These are phyloP conservation scores for Cutaneotrichosporon sp. DNA, from an alignment of 1,284 basidiomycete genomes.

Conservation along the genomic window DNA sequence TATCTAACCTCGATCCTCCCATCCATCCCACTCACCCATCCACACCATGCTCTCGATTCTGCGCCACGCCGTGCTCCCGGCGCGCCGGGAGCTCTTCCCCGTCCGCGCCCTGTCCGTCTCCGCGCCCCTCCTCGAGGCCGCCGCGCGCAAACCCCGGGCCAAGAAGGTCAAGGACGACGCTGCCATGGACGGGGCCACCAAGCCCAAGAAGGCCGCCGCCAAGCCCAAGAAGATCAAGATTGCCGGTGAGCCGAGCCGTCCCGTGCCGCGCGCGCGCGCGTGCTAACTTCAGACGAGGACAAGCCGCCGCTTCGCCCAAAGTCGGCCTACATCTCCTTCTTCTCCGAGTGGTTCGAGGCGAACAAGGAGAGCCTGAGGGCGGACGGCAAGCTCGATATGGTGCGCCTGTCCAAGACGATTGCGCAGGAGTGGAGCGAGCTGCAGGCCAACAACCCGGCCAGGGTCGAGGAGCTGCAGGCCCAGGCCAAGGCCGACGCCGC, in stretches of 20 bases:
- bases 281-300: background rate
- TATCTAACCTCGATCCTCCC: background rate
- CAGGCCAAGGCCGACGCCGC: slow-evolving; percentile 17
- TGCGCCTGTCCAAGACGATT: slow-evolving; percentile 16
- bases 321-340: slow-evolving; percentile 36
- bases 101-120: background rate
- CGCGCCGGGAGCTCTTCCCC: background rate
- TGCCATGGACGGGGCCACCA: background rate
- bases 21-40: slow-evolving; percentile 3
- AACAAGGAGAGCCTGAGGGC: slow-evolving; percentile 7
- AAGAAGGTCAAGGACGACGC: background rate
- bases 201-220: slow-evolving; percentile 2
- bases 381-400: slow-evolving; percentile 29
- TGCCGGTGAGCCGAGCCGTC: background rate
- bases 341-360: slow-evolving; percentile 20
- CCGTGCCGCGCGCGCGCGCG: too few relatives aligned
- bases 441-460: slow-evolving; percentile 15
- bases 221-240: slow-evolving; percentile 13
- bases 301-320: slow-evolving; percentile 21
- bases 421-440: slow-evolving; percentile 29
- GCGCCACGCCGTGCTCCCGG: background rate
- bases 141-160: too few relatives aligned
- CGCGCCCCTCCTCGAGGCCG: background rate
- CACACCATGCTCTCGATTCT: slow-evolving; percentile 1
- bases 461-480: slow-evolving; percentile 10